Base-by-base conservation (phyloP, 495 filamentous ascomycete species). In the Xylaria flabelliformis region DNA sequence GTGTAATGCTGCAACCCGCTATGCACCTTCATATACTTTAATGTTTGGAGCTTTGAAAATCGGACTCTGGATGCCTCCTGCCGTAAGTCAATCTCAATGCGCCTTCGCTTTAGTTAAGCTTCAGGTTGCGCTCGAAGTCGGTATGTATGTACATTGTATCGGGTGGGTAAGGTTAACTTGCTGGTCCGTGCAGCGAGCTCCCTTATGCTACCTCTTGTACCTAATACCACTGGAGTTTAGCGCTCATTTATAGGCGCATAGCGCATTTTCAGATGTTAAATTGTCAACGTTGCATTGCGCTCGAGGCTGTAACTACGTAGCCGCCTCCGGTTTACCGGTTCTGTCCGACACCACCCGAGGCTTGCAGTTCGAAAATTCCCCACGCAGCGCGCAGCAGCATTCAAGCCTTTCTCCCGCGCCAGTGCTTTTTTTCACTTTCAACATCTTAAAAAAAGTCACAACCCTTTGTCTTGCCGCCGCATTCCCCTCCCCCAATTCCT, bases 251-350 rank as follows among this genome's bases (percentile, higher is more conserved):
- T 56, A 65, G 58, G 64, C 67, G 72, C 56, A 64, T 75, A 77
- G 65, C 69, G 69, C 75, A 55, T 72, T 77, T 74, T 77, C 76
- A 77, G 76, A 77, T 77, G 74, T 77, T 74, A 72, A 29, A 74
- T 70, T 13, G 69, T 72, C 73, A 72, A 73, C 70, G 68, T 34
- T 39, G 5, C 32, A 32, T 39, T 19, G 15, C 29, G 36, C 61
- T 29, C 21, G 39, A 64, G 39, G 61, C 21, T 44, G 48, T n/a
- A 15, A 19, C 13, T 32, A 29, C 6, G 62, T n/a, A n/a, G 19
- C 24, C 34, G 63, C 12, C 41, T 34, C 62, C 62, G 42, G 42
- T 42, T 65, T 19, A n/a, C 63, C 63, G 61, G 61, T 29, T 64
- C 63, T 34, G 63, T 65, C 63, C 63, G 41, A 65, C 29, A 76